Conservation (phyloP, 805 yeast genomes). For the Debaryomyces hansenii region DNA sequence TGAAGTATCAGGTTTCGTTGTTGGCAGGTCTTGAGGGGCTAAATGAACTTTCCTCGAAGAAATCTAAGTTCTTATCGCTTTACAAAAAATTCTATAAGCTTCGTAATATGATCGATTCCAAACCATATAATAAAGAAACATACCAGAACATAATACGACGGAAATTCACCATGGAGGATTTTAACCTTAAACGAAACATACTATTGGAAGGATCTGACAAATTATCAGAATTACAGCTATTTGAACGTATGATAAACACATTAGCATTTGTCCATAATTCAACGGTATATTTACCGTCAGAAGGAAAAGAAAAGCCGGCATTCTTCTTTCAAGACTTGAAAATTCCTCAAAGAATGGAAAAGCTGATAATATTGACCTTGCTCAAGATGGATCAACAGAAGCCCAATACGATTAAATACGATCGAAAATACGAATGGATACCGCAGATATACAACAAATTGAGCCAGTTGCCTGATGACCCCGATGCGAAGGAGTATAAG, state of each 20-base stretch:
- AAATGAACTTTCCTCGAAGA: slow-evolving; percentile 8
- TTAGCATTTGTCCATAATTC: slow-evolving; percentile 32
- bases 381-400: slow-evolving; percentile 20
- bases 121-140: slow-evolving; percentile 7
- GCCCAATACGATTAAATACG: slow-evolving; percentile 25
- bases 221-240: slow-evolving; percentile 13
- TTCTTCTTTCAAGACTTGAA: slow-evolving; percentile 18
- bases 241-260: slow-evolving; percentile 24
- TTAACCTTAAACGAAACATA: slow-evolving; percentile 13
- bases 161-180: slow-evolving; percentile 20
- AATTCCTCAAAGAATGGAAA: slow-evolving; percentile 18
- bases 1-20: slow-evolving; percentile 3
- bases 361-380: slow-evolving; percentile 21
- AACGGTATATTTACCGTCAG: slow-evolving; percentile 16
- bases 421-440: slow-evolving; percentile 24
- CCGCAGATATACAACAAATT: slow-evolving; percentile 6
- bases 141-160: slow-evolving; percentile 26
- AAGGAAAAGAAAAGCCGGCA: slow-evolving; percentile 10
- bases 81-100: slow-evolving; percentile 35
- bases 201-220: slow-evolving; percentile 9
- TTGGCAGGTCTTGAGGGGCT: not conserved
- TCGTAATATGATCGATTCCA: slow-evolving; percentile 23
- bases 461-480: slow-evolving; percentile 2
- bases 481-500: slow-evolving; percentile 4
- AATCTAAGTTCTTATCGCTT: slow-evolving; percentile 13